Percentiles rank a stretch among this genome's conserved stretches.
Conservation (phyloP, 306 rosid genomes). For the Quercus gilva region DNA sequence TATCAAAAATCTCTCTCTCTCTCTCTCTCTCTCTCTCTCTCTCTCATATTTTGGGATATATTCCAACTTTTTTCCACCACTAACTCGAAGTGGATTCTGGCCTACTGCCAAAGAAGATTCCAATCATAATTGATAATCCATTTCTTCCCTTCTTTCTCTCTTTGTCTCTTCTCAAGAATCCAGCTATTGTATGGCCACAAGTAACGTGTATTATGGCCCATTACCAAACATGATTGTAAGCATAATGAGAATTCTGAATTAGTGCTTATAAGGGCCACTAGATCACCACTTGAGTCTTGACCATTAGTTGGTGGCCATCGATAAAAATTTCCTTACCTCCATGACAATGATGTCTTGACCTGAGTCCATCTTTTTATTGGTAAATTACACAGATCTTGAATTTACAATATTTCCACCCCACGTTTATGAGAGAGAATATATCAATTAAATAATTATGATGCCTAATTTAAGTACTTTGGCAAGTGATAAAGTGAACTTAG, state of each 20-base stretch:
- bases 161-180: neutral
- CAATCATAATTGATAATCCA: too few relatives aligned
- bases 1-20: too few relatives aligned
- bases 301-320: neutral
- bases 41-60: neutral
- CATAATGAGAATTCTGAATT: constrained; percentile 24
- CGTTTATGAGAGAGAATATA: too few relatives aligned
- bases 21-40: too few relatives aligned
- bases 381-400: too few relatives aligned
- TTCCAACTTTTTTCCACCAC: constrained; percentile 45
- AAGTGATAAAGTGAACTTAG: too few relatives aligned
- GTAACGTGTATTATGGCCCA: constrained; percentile 22
- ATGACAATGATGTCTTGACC: neutral
- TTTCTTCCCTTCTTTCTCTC: neutral
- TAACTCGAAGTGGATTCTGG: constrained; percentile 7
- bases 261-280: constrained; percentile 10
- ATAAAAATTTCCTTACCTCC: neutral
- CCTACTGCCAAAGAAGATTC: constrained; percentile 17
- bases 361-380: too few relatives aligned
- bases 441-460: neutral
- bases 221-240: constrained; percentile 17
- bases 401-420: too few relatives aligned
- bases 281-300: constrained; percentile 1
- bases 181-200: neutral
- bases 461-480: too few relatives aligned